Conservation (phyloP, 768 basidiomycete species). For the Epithele typhae region DNA sequence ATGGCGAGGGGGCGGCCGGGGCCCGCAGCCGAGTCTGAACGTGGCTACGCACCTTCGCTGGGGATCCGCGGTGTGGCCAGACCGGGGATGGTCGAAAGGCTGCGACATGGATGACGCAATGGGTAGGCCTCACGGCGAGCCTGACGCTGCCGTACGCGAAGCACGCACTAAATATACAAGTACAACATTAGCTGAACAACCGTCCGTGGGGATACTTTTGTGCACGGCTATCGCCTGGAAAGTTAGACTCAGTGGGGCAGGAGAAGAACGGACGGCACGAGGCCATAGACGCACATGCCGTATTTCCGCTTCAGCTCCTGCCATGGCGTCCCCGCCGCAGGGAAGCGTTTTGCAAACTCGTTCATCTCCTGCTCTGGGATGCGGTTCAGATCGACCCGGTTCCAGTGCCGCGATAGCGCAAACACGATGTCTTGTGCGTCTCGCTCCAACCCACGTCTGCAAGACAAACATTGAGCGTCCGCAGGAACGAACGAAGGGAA, state of each 20-base stretch:
- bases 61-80: too few species aligned
- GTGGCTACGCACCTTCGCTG: too few species aligned
- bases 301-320: conserved; percentile 71
- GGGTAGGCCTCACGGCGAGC: too few species aligned
- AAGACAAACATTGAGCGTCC: conserved; percentile 3
- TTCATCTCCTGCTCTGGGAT: conserved; percentile 86
- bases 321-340: conserved; percentile 69
- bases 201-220: conserved; percentile 13
- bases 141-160: not conserved
- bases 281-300: conserved; percentile 39
- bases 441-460: conserved; percentile 62
- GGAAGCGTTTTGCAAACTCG: conserved; percentile 57
- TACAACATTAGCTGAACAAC: conserved; percentile 11
- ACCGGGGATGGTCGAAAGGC: too few species aligned
- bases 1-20: not conserved
- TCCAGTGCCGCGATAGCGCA: conserved; percentile 72
- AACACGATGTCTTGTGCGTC: conserved; percentile 79
- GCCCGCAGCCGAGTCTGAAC: too few species aligned
- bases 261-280: not conserved
- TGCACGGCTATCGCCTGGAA: conserved; percentile 9
- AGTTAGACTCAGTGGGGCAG: conserved; percentile 5
- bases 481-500: conserved; percentile 12
- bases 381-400: conserved; percentile 79
- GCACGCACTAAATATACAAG: not conserved
- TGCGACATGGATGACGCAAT: too few species aligned